Evolutionary conservation across 257 asterid species (phyloP).

Genomic region (Primulina huaijiensis): DNA sequence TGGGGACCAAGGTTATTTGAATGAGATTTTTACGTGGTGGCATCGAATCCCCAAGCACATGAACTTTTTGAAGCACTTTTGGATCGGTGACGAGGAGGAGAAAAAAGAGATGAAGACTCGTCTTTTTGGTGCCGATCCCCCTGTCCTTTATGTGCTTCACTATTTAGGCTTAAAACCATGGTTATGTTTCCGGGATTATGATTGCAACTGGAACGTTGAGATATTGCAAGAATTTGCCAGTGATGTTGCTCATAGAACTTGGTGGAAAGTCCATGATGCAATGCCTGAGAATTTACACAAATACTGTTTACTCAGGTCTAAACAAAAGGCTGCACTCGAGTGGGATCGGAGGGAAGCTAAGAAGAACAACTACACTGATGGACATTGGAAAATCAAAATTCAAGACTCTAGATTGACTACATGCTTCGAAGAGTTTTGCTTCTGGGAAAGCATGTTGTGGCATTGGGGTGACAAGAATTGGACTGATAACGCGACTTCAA

Average conservation of each 20-base stretch:
- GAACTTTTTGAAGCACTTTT: conserved; percentile 83
- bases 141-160: conserved; percentile 72
- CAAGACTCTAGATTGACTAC: conserved; percentile 51
- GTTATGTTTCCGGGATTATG: conserved; percentile 87
- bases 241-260: conserved; percentile 69
- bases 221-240: conserved; percentile 72
- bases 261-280: conserved; percentile 96
- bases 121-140: conserved; percentile 79
- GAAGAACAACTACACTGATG: conserved; percentile 70
- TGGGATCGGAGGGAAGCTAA: conserved; percentile 83
- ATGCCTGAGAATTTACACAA: conserved; percentile 82
- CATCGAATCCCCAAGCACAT: conserved; percentile 84
- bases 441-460: conserved; percentile 94
- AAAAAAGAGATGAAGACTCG: conserved; percentile 53
- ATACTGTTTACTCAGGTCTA: conserved; percentile 75
- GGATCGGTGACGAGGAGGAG: conserved; percentile 76
- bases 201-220: conserved; percentile 87
- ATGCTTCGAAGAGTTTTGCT: conserved; percentile 78
- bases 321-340: conserved; percentile 86
- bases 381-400: conserved; percentile 73
- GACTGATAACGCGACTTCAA: conserved; percentile 64
- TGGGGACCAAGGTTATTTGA: conserved; percentile 90
- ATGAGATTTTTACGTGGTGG: conserved; percentile 95
- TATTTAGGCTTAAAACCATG: conserved; percentile 84
- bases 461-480: conserved; percentile 89